Evolutionary conservation across 768 basidiomycete species (phyloP).

Genomic region (Pleurotus citrinopileatus): DNA sequence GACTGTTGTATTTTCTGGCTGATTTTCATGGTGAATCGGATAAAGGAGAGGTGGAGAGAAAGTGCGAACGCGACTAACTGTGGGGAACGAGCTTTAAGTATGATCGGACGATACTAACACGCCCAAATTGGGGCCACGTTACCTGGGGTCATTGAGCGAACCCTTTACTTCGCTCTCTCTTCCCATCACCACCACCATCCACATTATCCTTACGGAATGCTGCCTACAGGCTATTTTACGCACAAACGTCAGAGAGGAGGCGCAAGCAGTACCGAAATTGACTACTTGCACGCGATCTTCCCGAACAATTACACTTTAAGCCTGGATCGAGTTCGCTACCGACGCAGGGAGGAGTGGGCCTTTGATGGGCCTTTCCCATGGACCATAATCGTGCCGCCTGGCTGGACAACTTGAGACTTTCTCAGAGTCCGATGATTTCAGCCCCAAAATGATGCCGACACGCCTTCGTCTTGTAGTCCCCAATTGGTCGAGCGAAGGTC

Average conservation of each 20-base stretch:
- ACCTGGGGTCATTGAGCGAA: conserved; percentile 12
- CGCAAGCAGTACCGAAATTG: too few relatives aligned
- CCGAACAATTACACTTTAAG: too few relatives aligned
- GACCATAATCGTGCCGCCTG: neutral
- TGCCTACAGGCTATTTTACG: neutral
- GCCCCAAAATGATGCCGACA: too few relatives aligned
- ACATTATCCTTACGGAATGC: neutral
- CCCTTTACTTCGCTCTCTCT: conserved; percentile 1
- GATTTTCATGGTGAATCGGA: conserved; percentile 73
- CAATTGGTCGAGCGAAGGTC: too few relatives aligned
- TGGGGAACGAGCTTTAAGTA: conserved; percentile 1
- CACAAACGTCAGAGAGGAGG: neutral
- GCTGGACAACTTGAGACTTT: neutral
- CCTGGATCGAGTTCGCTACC: too few relatives aligned
- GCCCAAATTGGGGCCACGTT: conserved; percentile 25
- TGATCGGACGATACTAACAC: conserved; percentile 21
- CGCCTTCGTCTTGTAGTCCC: too few relatives aligned
- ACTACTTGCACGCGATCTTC: too few relatives aligned
- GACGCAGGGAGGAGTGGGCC: too few relatives aligned
- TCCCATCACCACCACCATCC: neutral
- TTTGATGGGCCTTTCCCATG: too few relatives aligned
- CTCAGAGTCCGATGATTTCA: too few relatives aligned
- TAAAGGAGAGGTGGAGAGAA: conserved; percentile 20
- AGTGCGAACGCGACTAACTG: conserved; percentile 15
- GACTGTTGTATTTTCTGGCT: conserved; percentile 90